Evolutionary conservation across 345 rosid species (phyloP), one percentile per base, ranked within the genome.

Genomic region (Litchi chinensis): DNA sequence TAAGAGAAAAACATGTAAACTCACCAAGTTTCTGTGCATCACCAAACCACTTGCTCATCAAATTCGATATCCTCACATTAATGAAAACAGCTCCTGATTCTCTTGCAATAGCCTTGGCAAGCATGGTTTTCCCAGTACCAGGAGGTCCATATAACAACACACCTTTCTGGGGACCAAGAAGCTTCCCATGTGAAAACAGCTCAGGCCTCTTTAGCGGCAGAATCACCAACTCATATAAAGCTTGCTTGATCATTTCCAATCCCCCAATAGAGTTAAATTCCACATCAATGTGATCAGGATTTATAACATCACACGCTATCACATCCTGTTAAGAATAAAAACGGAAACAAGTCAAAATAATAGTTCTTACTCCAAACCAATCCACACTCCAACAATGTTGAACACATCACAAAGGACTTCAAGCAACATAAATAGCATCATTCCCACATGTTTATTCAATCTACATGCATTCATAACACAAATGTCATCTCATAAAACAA

Each of bases 21-120:
- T 83, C 83, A 95, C 98, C 99, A 64, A 96, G 98, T 88, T 96
- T 96, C 84, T 93, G 99, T 65, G 98, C 97, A 90, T 94, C 99
- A 76, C 98, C 98, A 88, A 96, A 94, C 99, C 98, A 93, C 82
- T 94, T 93, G 97, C 98, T 94, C 99, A 93, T 94, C 15, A 96
- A 85, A 87, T 93, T 93, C 0, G 98, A 91, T 66, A 96, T 85
- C 88, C 90, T 85, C 32, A 96, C 98, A 79, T 96, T 96, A 39
- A 94, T 96, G 75, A 94, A 96, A 81, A 96, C 97, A 83, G 98
- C 98, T 77, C 98, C 97, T 11, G 98, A 96, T 75, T 96, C 99
- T 85, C 87, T 96, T 10, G 98, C 98, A 81, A 96, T 94, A 75
- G 99, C 98, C 87, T 96, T 96, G 72, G 99, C 98, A 82, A 96